Conservation (phyloP, 768 basidiomycete genomes). For the Calocybe gangraenosa region DNA sequence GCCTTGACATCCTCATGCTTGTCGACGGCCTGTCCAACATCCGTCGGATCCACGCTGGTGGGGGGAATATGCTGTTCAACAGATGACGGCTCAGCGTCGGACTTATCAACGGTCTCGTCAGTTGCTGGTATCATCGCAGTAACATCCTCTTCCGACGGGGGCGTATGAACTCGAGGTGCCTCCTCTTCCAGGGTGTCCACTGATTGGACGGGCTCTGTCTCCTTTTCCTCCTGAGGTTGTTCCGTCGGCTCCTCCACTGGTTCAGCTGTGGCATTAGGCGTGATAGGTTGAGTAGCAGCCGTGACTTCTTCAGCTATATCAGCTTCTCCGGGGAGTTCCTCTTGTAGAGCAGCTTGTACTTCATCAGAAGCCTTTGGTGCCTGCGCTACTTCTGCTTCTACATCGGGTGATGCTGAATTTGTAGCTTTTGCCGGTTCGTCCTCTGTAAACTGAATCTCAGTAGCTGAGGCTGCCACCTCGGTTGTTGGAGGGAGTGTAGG, state of each 20-base stretch:
- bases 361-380: background rate
- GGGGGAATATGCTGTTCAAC: no score
- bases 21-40: no score
- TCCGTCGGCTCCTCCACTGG: background rate
- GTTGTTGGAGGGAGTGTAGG: background rate
- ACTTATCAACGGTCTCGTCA: no score
- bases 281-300: background rate
- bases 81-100: no score
- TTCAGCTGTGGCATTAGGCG: no score
- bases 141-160: background rate
- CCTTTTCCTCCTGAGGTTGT: no score
- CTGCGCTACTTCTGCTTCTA: background rate
- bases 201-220: background rate
- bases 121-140: background rate
- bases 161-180: no score
- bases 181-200: background rate
- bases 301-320: background rate
- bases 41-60: no score
- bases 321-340: background rate
- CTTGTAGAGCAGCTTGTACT: background rate
- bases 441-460: no score
- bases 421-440: background rate
- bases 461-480: background rate
- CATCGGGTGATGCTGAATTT: background rate
- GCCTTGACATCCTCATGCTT: slow-evolving; percentile 3